phyloP scores from a whole-genome alignment of 306 rosid genomes.

The Prunus dulcis region DNA sequence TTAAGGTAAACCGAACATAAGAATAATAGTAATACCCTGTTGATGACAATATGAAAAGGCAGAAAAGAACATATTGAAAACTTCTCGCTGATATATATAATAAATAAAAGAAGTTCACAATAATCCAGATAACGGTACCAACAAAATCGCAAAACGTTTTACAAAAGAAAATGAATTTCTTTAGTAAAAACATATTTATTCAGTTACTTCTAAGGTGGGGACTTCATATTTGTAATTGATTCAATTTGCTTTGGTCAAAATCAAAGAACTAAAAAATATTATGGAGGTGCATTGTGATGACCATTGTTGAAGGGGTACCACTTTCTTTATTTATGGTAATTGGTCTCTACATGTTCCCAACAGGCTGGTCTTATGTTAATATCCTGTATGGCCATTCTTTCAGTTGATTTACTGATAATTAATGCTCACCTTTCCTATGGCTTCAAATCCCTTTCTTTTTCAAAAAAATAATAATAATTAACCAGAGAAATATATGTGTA shows the following conservation, averaged over 20 bases:
- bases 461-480: background rate
- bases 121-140: background rate
- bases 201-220: background rate
- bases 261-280: background rate
- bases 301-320: background rate
- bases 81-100: background rate
- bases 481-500: background rate
- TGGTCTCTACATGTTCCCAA: background rate
- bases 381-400: background rate
- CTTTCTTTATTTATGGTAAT: background rate
- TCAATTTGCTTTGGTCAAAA: background rate
- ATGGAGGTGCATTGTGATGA: background rate
- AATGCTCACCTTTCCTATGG: background rate
- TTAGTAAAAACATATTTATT: background rate
- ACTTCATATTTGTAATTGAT: background rate
- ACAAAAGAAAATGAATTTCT: background rate
- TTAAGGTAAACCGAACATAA: background rate
- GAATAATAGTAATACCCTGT: background rate
- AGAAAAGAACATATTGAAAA: background rate
- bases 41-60: background rate
- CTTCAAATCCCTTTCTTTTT: background rate
- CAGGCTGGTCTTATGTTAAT: background rate
- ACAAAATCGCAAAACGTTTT: background rate
- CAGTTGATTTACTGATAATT: background rate
- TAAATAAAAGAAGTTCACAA: background rate